Evolutionary conservation across 2,329 filamentous ascomycete genomes (phyloP).

Genomic region (Fulvia fulva): DNA sequence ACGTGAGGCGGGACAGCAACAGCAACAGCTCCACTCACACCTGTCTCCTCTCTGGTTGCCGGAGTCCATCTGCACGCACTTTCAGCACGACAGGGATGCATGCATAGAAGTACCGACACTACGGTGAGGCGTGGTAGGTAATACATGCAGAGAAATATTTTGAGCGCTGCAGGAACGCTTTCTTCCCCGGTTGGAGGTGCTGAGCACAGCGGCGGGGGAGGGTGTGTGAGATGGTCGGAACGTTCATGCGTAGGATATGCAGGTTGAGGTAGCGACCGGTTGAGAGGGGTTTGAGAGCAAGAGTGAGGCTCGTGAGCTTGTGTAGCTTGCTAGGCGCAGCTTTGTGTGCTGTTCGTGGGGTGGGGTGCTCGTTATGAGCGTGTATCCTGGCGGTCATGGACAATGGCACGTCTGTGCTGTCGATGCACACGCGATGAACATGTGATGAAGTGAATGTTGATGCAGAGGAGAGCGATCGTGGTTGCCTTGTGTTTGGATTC

Average conservation of each 20-base stretch:
- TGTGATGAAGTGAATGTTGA: not conserved
- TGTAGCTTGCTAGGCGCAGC: not conserved
- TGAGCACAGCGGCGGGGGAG: not conserved
- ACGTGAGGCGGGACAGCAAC: too few species aligned
- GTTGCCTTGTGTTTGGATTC: not conserved
- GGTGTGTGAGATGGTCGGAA: not conserved
- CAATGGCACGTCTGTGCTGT: not conserved
- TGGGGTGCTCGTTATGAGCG: not conserved
- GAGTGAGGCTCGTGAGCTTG: not conserved
- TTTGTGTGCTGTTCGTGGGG: not conserved
- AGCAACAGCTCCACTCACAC: not conserved
- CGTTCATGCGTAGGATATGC: not conserved
- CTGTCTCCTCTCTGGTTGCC: not conserved
- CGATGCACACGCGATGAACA: not conserved
- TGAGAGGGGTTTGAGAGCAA: not conserved
- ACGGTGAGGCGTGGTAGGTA: constrained; percentile 7
- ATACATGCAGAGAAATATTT: constrained; percentile 2
- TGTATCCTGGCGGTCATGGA: not conserved
- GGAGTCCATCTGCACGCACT: not conserved
- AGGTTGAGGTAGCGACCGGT: not conserved
- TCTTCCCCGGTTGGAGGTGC: constrained; percentile 3
- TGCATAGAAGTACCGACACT: not conserved
- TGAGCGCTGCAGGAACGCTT: not conserved
- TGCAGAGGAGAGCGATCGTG: not conserved
- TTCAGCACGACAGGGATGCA: not conserved